Evolutionary conservation across 78 protist genomes (phyloP).

Genomic region (Salpingoeca rosetta): DNA sequence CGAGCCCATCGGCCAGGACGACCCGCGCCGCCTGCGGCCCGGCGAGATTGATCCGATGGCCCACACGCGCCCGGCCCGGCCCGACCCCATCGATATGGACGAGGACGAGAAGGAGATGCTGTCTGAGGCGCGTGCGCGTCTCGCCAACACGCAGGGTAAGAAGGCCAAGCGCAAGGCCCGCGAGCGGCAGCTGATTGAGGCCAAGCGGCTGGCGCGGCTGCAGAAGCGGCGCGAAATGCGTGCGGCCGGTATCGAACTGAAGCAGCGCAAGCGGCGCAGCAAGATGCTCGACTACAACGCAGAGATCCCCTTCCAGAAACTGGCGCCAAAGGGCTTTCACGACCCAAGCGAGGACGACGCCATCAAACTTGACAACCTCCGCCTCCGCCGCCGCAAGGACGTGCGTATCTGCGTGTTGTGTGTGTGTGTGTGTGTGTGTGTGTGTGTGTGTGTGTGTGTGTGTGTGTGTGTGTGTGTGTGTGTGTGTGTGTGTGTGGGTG

Average conservation of each 20-base stretch:
- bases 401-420: too few species aligned
- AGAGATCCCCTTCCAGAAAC: slow-evolving; percentile 19
- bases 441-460: too few species aligned
- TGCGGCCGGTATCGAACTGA: slow-evolving; percentile 81
- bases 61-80: slow-evolving; percentile 94
- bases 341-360: background rate
- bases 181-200: slow-evolving; percentile 94
- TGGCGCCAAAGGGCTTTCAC: slow-evolving; percentile 9
- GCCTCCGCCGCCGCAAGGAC: too few species aligned
- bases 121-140: slow-evolving; percentile 95
- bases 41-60: slow-evolving; percentile 96
- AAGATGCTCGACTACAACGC: slow-evolving; percentile 4
- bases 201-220: slow-evolving; percentile 85
- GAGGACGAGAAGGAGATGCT: slow-evolving; percentile 98
- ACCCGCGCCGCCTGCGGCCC: slow-evolving; percentile 83
- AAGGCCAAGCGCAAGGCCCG: slow-evolving; percentile 95
- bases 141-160: slow-evolving; percentile 98
- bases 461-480: too few species aligned
- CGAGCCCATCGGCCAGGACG: slow-evolving; percentile 51
- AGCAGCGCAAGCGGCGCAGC: background rate
- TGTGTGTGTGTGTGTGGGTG: too few species aligned
- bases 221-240: slow-evolving; percentile 92
- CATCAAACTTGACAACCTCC: too few species aligned
- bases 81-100: slow-evolving; percentile 98
- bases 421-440: too few species aligned